Conservation (phyloP, 2,329 filamentous ascomycete genomes). For the Venturia pyrina region DNA sequence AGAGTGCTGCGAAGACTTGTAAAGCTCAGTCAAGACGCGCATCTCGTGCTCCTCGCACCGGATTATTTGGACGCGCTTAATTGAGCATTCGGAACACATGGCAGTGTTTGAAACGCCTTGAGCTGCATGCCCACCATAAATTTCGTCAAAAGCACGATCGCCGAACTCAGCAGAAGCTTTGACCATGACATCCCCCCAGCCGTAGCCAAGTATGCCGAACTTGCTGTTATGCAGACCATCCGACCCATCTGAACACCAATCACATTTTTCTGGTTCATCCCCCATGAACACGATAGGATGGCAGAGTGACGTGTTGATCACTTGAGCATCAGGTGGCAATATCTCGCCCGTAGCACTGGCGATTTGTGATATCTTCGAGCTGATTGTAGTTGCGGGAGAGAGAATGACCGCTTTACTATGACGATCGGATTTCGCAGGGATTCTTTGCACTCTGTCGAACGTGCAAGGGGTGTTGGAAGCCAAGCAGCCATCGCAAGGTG, state of each 20-base stretch:
- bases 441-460: not conserved
- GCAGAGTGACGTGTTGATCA: slow-evolving; percentile 1
- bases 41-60: slow-evolving; percentile 1
- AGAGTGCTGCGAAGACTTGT: not conserved
- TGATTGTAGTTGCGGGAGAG: not conserved
- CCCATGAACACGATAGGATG: not conserved
- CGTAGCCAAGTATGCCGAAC: slow-evolving; percentile 3
- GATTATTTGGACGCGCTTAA: not conserved
- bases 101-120: not conserved
- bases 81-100: slow-evolving; percentile 6
- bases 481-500: slow-evolving; percentile 7
- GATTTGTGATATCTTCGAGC: not conserved
- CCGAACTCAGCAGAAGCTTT: not conserved
- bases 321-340: not conserved
- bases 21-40: not conserved
- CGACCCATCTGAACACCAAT: not conserved
- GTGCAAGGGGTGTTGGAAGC: not conserved
- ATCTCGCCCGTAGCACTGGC: not conserved
- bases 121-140: not conserved
- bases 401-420: not conserved
- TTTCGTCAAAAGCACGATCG: not conserved
- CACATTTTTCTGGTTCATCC: not conserved
- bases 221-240: slow-evolving; percentile 1
- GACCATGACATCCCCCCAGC: not conserved
- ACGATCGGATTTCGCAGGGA: not conserved